phyloP scores from a whole-genome alignment of 2,329 filamentous ascomycete species.

The Allantophomopsis lycopodina region DNA sequence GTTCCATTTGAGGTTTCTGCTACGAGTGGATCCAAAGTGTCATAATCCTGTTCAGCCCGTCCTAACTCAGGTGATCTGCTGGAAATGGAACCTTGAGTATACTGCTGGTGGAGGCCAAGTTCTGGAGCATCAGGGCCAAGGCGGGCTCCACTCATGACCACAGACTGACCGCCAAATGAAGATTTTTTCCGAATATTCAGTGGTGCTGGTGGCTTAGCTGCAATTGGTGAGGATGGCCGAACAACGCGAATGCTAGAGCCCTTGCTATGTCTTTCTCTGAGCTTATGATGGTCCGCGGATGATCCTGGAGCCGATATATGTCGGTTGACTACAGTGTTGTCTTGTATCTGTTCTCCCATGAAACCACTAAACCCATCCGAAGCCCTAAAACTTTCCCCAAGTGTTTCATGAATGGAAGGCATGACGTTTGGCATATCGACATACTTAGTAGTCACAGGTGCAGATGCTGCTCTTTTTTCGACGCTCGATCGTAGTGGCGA shows the following conservation, averaged over 20 bases:
- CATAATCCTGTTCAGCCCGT: slow-evolving; percentile 8
- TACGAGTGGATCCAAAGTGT: slow-evolving; percentile 6
- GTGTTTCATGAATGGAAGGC: slow-evolving; percentile 15
- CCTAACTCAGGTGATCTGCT: slow-evolving; percentile 5
- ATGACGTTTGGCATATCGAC: slow-evolving; percentile 5
- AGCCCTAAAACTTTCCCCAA: slow-evolving; percentile 10
- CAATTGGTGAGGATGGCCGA: slow-evolving; percentile 11
- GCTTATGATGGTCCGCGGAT: slow-evolving; percentile 2
- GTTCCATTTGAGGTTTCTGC: slow-evolving; percentile 12
- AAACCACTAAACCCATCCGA: slow-evolving; percentile 4
- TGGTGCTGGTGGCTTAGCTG: slow-evolving; percentile 16
- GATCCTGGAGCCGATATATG: slow-evolving; percentile 17
- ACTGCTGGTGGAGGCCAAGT: slow-evolving; percentile 9
- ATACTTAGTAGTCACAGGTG: slow-evolving; percentile 19
- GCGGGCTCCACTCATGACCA: slow-evolving; percentile 6
- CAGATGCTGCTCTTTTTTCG: slow-evolving; percentile 29
- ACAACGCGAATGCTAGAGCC: slow-evolving; percentile 15
- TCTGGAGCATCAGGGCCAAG: background rate
- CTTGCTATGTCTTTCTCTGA: too few species aligned
- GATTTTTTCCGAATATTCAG: slow-evolving; percentile 17
- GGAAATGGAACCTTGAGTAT: slow-evolving; percentile 3
- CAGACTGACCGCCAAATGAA: slow-evolving; percentile 6
- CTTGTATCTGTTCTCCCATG: slow-evolving; percentile 3
- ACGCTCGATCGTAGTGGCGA: slow-evolving; percentile 4
- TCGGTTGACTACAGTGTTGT: slow-evolving; percentile 8